Percentiles rank a stretch among this genome's conserved stretches.
These are phyloP conservation scores for Cnidoscolus chayamansa DNA, from an alignment of 441 rosid genomes.

Conservation along the genomic window DNA sequence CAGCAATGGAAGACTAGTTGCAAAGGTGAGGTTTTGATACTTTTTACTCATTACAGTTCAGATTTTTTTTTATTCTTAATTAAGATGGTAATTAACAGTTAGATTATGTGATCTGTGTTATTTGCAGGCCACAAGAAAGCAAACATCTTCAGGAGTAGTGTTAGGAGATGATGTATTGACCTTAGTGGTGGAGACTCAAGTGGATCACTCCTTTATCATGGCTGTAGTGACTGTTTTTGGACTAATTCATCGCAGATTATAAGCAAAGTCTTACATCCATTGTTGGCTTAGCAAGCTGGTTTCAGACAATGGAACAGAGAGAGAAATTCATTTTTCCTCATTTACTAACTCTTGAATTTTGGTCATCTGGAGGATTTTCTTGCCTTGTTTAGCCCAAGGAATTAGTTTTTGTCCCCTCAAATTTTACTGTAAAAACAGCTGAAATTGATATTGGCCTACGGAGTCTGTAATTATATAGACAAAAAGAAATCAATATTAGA, in stretches of 20 bases:
- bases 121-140: slow-evolving; percentile 61
- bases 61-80: no score
- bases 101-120: background rate
- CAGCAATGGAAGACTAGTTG: slow-evolving; percentile 40
- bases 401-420: background rate
- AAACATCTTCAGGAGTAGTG: slow-evolving; percentile 43
- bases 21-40: slow-evolving; percentile 40
- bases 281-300: background rate
- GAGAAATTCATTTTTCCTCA: background rate
- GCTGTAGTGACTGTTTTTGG: slow-evolving; percentile 65
- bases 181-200: slow-evolving; percentile 51
- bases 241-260: slow-evolving; percentile 44
- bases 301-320: background rate
- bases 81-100: background rate
- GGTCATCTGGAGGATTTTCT: background rate
- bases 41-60: background rate
- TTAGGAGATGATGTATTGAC: slow-evolving; percentile 76
- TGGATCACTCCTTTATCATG: slow-evolving; percentile 53
- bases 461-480: no score
- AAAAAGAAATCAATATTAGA: no score
- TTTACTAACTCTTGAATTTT: background rate
- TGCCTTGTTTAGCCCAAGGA: background rate
- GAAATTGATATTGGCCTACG: no score
- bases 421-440: background rate
- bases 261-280: background rate